Evolutionary conservation across 140 eudicot species (phyloP).

Genomic region (Senecio squalidus): DNA sequence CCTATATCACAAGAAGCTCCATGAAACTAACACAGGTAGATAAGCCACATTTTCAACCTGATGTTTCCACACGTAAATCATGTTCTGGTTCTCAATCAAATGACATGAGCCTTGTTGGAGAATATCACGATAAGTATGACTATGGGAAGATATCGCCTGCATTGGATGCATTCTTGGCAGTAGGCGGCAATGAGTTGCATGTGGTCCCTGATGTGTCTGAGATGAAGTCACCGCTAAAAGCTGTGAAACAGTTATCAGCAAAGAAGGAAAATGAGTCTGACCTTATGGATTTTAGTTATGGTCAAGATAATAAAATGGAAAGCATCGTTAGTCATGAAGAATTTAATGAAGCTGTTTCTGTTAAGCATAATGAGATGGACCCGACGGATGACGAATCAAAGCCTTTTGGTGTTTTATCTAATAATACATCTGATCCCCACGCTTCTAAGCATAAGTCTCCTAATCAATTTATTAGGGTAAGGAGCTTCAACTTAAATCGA

Average conservation of each 20-base stretch:
- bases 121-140: constrained; percentile 46
- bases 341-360: constrained; percentile 27
- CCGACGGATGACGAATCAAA: constrained; percentile 20
- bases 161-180: constrained; percentile 56
- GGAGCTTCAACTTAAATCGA: constrained; percentile 7
- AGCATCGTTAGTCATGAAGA: constrained; percentile 10
- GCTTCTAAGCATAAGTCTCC: constrained; percentile 27
- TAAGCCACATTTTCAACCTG: constrained; percentile 31
- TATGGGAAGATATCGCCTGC: constrained; percentile 68
- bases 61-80: constrained; percentile 23
- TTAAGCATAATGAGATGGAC: constrained; percentile 8
- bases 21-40: constrained; percentile 60
- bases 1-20: constrained; percentile 33
- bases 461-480: constrained; percentile 26
- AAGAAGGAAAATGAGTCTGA: constrained; percentile 21
- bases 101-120: constrained; percentile 90
- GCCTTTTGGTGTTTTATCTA: constrained; percentile 16
- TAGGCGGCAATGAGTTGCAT: constrained; percentile 36
- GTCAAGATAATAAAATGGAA: constrained; percentile 16
- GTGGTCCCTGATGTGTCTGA: constrained; percentile 18
- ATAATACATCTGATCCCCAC: constrained; percentile 12
- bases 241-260: constrained; percentile 10
- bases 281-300: constrained; percentile 20
- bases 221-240: constrained; percentile 23
- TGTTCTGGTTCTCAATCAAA: constrained; percentile 41